phyloP scores from a whole-genome alignment of 2,329 filamentous ascomycete species.

The Aureobasidium zeae region DNA sequence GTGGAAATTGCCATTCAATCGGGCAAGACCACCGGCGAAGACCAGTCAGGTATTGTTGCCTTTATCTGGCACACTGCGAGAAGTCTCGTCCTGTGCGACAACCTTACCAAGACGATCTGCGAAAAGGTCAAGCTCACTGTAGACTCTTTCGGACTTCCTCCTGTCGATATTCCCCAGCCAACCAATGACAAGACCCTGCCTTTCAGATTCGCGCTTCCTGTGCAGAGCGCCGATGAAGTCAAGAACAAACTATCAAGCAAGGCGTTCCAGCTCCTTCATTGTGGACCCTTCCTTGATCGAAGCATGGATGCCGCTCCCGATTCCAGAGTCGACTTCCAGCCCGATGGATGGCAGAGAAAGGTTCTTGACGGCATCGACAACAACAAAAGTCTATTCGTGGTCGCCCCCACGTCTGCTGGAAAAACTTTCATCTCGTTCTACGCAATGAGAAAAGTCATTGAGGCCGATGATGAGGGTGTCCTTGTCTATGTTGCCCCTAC shows the following conservation, averaged over 20 bases:
- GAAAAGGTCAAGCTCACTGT: conserved; percentile 30
- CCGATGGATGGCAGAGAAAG: conserved; percentile 66
- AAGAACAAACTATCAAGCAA: conserved; percentile 33
- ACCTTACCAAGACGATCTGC: conserved; percentile 36
- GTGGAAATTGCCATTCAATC: conserved; percentile 41
- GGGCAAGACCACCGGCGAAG: conserved; percentile 28
- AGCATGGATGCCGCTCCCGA: conserved; percentile 61
- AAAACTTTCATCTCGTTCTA: conserved; percentile 83
- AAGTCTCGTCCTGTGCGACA: conserved; percentile 30
- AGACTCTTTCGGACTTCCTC: conserved; percentile 33
- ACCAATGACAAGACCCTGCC: conserved; percentile 34
- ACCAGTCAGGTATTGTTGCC: conserved; percentile 35
- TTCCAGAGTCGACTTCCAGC: conserved; percentile 59
- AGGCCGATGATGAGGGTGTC: conserved; percentile 58
- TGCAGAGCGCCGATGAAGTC: conserved; percentile 22
- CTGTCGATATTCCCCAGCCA: conserved; percentile 25
- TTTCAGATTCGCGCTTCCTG: conserved; percentile 34
- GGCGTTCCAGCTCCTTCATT: conserved; percentile 59
- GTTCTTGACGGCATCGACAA: conserved; percentile 66
- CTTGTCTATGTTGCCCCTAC: conserved; percentile 74
- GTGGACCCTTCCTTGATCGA: conserved; percentile 66
- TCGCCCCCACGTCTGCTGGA: conserved; percentile 68
- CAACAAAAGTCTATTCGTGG: conserved; percentile 61
- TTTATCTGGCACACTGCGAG: conserved; percentile 39
- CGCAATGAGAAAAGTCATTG: conserved; percentile 67